Base-by-base conservation (phyloP, 2,329 filamentous ascomycete genomes). In the Stromatinia cepivora region DNA sequence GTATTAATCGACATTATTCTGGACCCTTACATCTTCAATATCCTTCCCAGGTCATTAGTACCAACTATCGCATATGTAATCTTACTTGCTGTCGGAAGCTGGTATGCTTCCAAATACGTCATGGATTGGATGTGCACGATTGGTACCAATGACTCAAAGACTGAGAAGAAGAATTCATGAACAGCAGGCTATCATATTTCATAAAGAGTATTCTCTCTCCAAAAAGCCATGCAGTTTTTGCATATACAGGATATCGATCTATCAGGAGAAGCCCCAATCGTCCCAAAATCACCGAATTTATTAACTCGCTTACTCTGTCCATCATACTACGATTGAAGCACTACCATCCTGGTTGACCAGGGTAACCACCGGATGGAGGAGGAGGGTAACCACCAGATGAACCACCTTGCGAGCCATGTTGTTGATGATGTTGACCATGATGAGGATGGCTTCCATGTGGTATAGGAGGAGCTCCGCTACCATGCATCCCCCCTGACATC, bases 1-100 rank as follows among this genome's bases (percentile, higher is more conserved):
- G 93, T 98, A 5, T 82, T 88, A 66, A 90, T 90, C 65, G 94
- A 99, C 75, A 80, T 89, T 79, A 91, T 97, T 75, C 86, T 99
- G 34, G 95, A 98, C 79, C 93, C 93, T 0, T 98, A 90, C 77
- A 71, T 96, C 53, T 81, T 90, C 76, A 95, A 96, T 81, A 77
- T 93, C 22, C 84, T 98, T 66, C 95, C 95, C 17, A 84, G 84
- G 65, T 97, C 93, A 5, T 82, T 98, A 22, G 76, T 91, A 31
- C 89, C 92, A 28, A 94, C 91, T 1, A 87, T 87, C 17, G 81
- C 81, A 48, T 97, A 93, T 79, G 84, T 96, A 67, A 75, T 84
- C 5, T 73, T 86, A 4, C 84, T 97, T 67, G 87, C 88, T 20
- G 72, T 78, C 67, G 73, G 74, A n/a, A 75, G 76, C 57, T 78